Base-by-base conservation (phyloP, 2,329 filamentous ascomycete genomes). In the Trichophyton verrucosum region DNA sequence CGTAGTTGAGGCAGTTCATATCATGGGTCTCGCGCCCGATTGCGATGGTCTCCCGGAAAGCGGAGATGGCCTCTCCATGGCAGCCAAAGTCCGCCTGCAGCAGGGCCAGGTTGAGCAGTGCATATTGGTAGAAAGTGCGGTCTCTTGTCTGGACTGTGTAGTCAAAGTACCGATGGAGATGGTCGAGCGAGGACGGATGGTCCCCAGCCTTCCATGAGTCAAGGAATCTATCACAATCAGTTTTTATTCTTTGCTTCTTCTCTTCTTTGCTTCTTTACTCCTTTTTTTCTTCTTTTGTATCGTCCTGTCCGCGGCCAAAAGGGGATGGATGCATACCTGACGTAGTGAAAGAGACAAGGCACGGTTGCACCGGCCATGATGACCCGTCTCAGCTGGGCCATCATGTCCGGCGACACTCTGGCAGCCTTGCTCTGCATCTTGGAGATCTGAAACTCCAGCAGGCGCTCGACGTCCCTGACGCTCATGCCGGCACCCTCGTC, bases 11-110 rank as follows among this genome's bases (percentile, higher is more conserved):
- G 70, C 94, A 97, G 3, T 83, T 86, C 79, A 90, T 89, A 70
- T 99, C 94, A 65, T 91, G 86, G 66, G 95, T 95, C 73, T 97
- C 94, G 64, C 92, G 81, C 0, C 94, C 94, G n/a, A 91, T 95
- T 0, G 91, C 86, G 38, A 99, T 91, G 0, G 92, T 91, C 72
- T 97, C 94, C 49, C 95, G 85, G 85, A 99, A 96, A 11, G 92
- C 89, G 9, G 89, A 84, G n/a, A 97, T 82, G 4, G 92, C 92
- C 74, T 97, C 91, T 46, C 84, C 82, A 71, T 91, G 86, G 70
- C 89, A 96, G 55, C 91, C 91, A 76, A 97, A 97, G 72, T 97
- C 94, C 15, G 91, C 89, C 70, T 99, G 92, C 3, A 97, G 81
- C 38, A 96, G 89, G 2, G 91, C 92, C 62, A 96, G 82, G 69